Conservation (phyloP, 768 basidiomycete genomes). For the Rhizopogon vesiculosus region DNA sequence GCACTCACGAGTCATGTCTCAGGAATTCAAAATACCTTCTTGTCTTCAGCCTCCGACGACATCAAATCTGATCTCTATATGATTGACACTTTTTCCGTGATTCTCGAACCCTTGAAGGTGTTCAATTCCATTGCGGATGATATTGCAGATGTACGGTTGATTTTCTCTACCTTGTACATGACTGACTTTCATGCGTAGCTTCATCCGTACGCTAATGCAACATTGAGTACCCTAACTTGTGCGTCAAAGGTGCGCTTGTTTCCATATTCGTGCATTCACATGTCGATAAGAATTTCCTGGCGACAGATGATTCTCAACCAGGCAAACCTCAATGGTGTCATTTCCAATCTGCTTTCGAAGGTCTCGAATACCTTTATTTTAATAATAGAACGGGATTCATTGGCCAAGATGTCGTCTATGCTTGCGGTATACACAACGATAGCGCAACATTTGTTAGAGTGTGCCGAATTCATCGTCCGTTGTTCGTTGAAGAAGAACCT, state of each 20-base stretch:
- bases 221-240: neutral
- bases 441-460: neutral
- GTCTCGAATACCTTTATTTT: constrained; percentile 1
- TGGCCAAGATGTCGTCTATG: neutral
- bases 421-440: neutral
- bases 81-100: neutral
- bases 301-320: constrained; percentile 1
- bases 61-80: too few species aligned
- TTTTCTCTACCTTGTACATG: neutral
- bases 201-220: neutral
- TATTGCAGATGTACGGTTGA: neutral
- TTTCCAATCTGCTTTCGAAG: neutral
- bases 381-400: neutral
- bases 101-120: neutral
- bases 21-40: too few species aligned
- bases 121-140: neutral
- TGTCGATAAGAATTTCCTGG: neutral
- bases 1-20: too few species aligned
- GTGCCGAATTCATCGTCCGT: neutral
- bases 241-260: neutral
- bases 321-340: neutral
- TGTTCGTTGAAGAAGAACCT: neutral
- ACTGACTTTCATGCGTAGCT: neutral
- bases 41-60: neutral
- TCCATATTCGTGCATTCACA: neutral